These are phyloP conservation scores for Schizopora paradoxa DNA, from an alignment of 1,284 basidiomycete genomes.

Conservation along the genomic window DNA sequence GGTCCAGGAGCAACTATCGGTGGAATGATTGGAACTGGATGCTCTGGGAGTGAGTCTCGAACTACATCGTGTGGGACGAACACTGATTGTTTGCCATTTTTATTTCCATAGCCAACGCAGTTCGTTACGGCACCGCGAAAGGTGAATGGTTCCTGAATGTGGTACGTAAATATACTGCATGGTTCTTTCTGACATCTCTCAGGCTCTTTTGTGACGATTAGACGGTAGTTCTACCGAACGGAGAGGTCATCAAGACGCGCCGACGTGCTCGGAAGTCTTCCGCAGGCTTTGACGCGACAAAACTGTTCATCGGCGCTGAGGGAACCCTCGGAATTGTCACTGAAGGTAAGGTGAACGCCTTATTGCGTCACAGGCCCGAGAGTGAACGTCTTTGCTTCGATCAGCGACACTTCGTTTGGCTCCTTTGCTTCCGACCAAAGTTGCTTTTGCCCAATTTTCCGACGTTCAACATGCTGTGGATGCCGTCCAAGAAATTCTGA, in stretches of 20 bases:
- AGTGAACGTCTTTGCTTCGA: slow-evolving; percentile 39
- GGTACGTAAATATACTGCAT: slow-evolving; percentile 24
- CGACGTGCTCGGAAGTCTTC: slow-evolving; percentile 47
- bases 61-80: neutral
- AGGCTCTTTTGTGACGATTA: slow-evolving; percentile 17
- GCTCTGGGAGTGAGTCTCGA: slow-evolving; percentile 46
- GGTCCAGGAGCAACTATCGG: slow-evolving; percentile 53
- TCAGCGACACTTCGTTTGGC: slow-evolving; percentile 45
- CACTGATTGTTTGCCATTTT: neutral
- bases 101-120: slow-evolving; percentile 36
- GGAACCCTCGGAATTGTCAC: slow-evolving; percentile 56
- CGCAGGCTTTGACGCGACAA: slow-evolving; percentile 52
- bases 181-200: neutral
- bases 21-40: slow-evolving; percentile 53
- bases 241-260: slow-evolving; percentile 59
- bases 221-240: slow-evolving; percentile 49
- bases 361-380: slow-evolving; percentile 18
- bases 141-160: slow-evolving; percentile 43
- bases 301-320: slow-evolving; percentile 56
- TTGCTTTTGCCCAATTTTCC: slow-evolving; percentile 22
- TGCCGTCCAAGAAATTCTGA: slow-evolving; percentile 40
- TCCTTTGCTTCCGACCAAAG: slow-evolving; percentile 38
- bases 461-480: slow-evolving; percentile 28
- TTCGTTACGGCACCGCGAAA: slow-evolving; percentile 52
- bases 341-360: slow-evolving; percentile 38